Evolutionary conservation across 2,329 filamentous ascomycete species (phyloP).

Genomic region (Amauroascus verrucosus): DNA sequence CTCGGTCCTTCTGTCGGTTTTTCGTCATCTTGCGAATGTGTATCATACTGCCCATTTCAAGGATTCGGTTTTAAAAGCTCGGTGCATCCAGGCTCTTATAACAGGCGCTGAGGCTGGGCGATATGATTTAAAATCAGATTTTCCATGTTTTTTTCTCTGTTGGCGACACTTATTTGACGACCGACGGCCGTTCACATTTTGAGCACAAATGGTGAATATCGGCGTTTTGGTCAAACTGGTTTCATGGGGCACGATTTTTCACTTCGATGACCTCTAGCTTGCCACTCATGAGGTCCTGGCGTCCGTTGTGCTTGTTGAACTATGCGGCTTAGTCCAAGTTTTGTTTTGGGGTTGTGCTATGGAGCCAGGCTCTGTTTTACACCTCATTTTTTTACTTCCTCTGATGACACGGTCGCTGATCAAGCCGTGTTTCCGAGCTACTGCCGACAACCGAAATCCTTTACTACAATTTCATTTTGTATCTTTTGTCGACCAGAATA

Average conservation of each 20-base stretch:
- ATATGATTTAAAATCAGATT: not conserved
- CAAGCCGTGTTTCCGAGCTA: not conserved
- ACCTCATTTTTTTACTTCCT: not conserved
- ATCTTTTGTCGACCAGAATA: not conserved
- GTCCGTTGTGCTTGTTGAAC: not conserved
- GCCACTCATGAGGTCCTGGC: not conserved
- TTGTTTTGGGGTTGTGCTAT: not conserved
- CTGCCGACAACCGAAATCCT: not conserved
- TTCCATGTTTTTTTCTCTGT: not conserved
- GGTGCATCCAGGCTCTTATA: not conserved
- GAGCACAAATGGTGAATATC: conserved; percentile 9
- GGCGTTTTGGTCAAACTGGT: conserved; percentile 13
- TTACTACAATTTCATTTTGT: not conserved
- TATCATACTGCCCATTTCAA: conserved; percentile 23
- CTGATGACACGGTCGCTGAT: not conserved
- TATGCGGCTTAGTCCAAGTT: not conserved
- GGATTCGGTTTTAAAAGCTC: not conserved
- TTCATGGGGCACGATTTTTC: not conserved
- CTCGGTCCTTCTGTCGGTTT: conserved; percentile 13
- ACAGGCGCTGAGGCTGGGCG: conserved; percentile 1
- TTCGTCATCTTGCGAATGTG: conserved; percentile 19
- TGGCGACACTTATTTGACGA: not conserved
- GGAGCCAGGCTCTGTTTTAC: not conserved
- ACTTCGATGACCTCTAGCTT: not conserved
- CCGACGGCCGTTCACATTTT: conserved; percentile 1